Conservation (phyloP, 2,329 filamentous ascomycete species). For the Aspergillus ochraceoroseus region DNA sequence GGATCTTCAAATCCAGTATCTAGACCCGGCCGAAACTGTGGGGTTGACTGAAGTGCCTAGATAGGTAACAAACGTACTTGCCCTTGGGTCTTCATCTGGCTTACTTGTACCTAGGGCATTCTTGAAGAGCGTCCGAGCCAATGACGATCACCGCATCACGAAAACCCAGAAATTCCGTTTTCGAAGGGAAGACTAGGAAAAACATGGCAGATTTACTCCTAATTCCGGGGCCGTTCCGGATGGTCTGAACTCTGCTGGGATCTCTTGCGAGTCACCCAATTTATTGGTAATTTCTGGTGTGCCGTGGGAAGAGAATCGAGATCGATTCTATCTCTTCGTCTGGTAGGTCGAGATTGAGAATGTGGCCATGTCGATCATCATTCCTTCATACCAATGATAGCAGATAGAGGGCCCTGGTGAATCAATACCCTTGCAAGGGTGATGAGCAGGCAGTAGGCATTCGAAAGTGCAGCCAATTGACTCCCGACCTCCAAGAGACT, state of each 20-base stretch:
- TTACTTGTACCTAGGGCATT: neutral
- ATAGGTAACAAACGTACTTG: neutral
- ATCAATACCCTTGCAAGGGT: too few relatives aligned
- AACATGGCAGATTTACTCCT: too few relatives aligned
- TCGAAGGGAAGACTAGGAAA: too few relatives aligned
- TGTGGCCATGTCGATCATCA: neutral
- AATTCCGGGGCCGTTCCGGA: too few relatives aligned
- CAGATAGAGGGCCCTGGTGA: neutral
- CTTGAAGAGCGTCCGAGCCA: conserved; percentile 5
- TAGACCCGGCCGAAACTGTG: too few relatives aligned
- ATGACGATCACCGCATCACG: conserved; percentile 6
- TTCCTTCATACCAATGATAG: neutral
- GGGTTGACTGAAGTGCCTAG: too few relatives aligned
- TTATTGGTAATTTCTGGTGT: too few relatives aligned
- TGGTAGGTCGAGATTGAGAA: neutral
- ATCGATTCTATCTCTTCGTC: neutral
- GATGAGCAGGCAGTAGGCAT: neutral
- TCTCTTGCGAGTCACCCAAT: too few relatives aligned
- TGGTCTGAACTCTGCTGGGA: too few relatives aligned
- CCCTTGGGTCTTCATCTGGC: neutral
- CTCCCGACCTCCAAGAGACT: too few relatives aligned
- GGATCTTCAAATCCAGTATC: too few relatives aligned
- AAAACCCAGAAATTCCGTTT: neutral
- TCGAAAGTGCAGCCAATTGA: neutral
- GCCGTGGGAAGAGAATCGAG: neutral